Evolutionary conservation across 192 early-diverging fungal genomes (phyloP).

Genomic region (Geranomyces michiganensis): DNA sequence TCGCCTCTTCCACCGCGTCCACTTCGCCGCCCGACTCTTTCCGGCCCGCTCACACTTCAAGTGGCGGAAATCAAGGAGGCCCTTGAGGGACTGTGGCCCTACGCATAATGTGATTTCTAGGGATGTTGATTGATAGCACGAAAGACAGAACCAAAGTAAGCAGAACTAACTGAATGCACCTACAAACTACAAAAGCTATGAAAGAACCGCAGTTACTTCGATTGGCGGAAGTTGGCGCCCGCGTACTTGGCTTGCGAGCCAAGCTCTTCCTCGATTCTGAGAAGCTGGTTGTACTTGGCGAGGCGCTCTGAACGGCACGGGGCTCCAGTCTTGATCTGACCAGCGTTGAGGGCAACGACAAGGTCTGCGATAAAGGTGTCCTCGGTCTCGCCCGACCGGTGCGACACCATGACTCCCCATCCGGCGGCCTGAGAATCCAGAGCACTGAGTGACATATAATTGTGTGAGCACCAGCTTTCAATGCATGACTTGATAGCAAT

Average conservation of each 20-base stretch:
- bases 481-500: neutral
- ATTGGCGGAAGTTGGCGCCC: constrained; percentile 78
- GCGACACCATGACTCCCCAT: constrained; percentile 99
- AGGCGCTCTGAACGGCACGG: constrained; percentile 96
- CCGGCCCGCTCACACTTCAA: no score
- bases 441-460: constrained; percentile 36
- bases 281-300: constrained; percentile 99
- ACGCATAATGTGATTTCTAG: no score
- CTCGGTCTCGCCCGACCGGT: constrained; percentile 98
- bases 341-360: constrained; percentile 87
- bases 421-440: constrained; percentile 76
- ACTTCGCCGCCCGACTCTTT: no score
- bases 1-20: no score
- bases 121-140: no score
- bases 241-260: constrained; percentile 91
- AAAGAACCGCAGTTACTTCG: neutral
- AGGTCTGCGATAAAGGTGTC: constrained; percentile 96
- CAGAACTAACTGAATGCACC: no score
- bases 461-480: no score
- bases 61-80: no score
- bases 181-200: no score
- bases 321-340: constrained; percentile 99
- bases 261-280: constrained; percentile 97
- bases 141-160: no score
- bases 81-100: no score